These are phyloP conservation scores for Fusarium tupiense DNA, from an alignment of 2,329 filamentous ascomycete species.

Conservation along the genomic window DNA sequence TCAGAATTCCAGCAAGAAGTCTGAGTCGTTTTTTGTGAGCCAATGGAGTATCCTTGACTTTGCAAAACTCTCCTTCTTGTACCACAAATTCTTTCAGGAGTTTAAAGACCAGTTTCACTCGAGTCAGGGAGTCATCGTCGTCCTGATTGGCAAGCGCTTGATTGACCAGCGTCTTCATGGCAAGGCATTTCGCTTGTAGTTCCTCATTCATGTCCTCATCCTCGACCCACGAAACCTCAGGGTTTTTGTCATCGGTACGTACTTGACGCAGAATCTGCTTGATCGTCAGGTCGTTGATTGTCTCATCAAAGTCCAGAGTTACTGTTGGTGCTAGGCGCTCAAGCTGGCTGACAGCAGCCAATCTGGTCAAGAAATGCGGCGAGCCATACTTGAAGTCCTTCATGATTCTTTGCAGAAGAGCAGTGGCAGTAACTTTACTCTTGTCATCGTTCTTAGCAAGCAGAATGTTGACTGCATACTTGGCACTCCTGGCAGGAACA, in stretches of 20 bases:
- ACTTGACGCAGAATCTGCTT: constrained; percentile 78
- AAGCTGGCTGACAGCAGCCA: constrained; percentile 78
- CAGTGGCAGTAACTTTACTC: constrained; percentile 82
- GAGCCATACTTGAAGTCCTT: constrained; percentile 78
- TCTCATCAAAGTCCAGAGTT: constrained; percentile 76
- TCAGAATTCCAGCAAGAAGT: constrained; percentile 80
- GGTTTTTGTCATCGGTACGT: constrained; percentile 67
- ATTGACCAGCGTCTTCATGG: constrained; percentile 88
- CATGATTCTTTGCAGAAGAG: constrained; percentile 80
- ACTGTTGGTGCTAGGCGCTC: constrained; percentile 78
- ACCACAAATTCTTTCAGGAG: constrained; percentile 81
- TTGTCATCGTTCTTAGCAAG: constrained; percentile 79
- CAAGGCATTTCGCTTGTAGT: constrained; percentile 82
- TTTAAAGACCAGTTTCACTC: constrained; percentile 76
- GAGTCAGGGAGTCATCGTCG: constrained; percentile 62
- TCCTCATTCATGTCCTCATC: constrained; percentile 79
- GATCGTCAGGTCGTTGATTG: constrained; percentile 81
- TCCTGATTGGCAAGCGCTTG: constrained; percentile 73
- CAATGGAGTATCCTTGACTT: constrained; percentile 77
- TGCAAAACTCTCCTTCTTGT: constrained; percentile 82
- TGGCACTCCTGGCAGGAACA: constrained; percentile 82
- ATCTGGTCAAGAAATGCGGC: constrained; percentile 78
- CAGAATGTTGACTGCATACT: constrained; percentile 92
- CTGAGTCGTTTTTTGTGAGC: constrained; percentile 84
- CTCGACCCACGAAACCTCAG: constrained; percentile 72